Base-by-base conservation (phyloP, 2,329 filamentous ascomycete species). In the Gnomoniopsis sp. region DNA sequence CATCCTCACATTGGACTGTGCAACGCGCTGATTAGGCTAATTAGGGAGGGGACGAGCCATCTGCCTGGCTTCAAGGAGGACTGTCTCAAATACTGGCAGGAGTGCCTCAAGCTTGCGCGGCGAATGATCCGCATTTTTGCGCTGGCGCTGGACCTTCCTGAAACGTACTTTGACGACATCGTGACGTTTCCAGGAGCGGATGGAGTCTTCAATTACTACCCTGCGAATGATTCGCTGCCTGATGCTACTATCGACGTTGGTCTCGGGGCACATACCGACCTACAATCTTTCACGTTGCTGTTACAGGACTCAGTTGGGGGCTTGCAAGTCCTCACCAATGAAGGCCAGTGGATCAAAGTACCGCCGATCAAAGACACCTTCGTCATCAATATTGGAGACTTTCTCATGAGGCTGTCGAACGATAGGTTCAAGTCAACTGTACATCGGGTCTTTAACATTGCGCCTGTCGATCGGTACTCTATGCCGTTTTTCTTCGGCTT, bases 401-500 rank as follows among this genome's bases (percentile, higher is more conserved):
- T 79, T 57, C 71, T 81, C 70, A 78, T 80, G 72, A 70, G 78
- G n/a, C 69, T 81, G 23, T 77, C 74, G 30, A 82, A 82, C 63
- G 77, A 81, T 62, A 73, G 68, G 17, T 79, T 80, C 63, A 78
- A 74, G 64, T 62, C 57, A 43, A 81, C 78, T 0, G 76, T 82
- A 19, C 80, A 83, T 64, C 70, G 79, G 11, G 79, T 84, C 2
- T 75, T 73, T 30, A 79, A 79, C 57, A 67, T 72, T 47, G 71
- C 73, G 0, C 64, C 64, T 0, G 67, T 67, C 11, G 78, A 79
- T 49, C 70, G 80, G 14, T 78, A 81, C 38, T 81, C 77, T 0
- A 81, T 84, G 77, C 79, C 81, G 0, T 83, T 84, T 65, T 84
- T 84, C 67, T 79, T 83, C 55, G 77, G 77, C 0, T 76, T 83